Percentiles rank a stretch among this genome's conserved stretches.
phyloP scores from a whole-genome alignment of 768 basidiomycete genomes.

The Hericium coralloides region DNA sequence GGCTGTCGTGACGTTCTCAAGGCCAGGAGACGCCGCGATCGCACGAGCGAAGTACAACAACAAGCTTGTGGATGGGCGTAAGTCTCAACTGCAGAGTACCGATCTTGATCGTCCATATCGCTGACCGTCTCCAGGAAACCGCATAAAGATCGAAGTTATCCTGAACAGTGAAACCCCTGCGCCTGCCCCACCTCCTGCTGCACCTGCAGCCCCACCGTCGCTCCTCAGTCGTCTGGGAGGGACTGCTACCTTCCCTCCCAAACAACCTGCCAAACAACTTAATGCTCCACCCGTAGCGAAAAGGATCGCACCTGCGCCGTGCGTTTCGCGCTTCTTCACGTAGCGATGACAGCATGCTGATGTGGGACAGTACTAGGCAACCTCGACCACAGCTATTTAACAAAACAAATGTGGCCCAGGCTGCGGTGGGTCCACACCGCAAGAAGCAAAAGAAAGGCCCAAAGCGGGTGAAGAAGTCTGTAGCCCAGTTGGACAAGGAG shows the following conservation, averaged over 20 bases:
- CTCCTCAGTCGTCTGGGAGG: slow-evolving; percentile 30
- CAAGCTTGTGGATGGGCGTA: slow-evolving; percentile 62
- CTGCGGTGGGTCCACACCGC: slow-evolving; percentile 7
- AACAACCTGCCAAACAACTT: not conserved
- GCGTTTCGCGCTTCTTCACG: not conserved
- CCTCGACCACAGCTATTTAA: slow-evolving; percentile 5
- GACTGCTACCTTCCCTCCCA: not conserved
- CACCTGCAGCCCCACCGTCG: slow-evolving; percentile 24
- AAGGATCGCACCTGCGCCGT: not conserved
- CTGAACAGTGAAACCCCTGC: slow-evolving; percentile 32
- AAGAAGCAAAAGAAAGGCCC: slow-evolving; percentile 70
- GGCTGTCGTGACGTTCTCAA: slow-evolving; percentile 64
- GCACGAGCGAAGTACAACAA: slow-evolving; percentile 67
- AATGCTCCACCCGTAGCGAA: too few relatives aligned
- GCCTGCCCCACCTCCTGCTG: slow-evolving; percentile 16
- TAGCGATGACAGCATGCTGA: too few relatives aligned
- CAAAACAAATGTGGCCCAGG: slow-evolving; percentile 1
- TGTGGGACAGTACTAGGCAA: not conserved
- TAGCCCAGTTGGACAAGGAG: slow-evolving; percentile 62
- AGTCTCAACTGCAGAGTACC: slow-evolving; percentile 15
- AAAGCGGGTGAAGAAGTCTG: slow-evolving; percentile 61
- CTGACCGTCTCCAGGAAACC: slow-evolving; percentile 37
- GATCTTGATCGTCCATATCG: not conserved
- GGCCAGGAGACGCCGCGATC: slow-evolving; percentile 49
- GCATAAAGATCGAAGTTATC: slow-evolving; percentile 58